These are phyloP conservation scores for Stagonosporopsis tanaceti DNA, from an alignment of 2,329 filamentous ascomycete species.

Conservation along the genomic window DNA sequence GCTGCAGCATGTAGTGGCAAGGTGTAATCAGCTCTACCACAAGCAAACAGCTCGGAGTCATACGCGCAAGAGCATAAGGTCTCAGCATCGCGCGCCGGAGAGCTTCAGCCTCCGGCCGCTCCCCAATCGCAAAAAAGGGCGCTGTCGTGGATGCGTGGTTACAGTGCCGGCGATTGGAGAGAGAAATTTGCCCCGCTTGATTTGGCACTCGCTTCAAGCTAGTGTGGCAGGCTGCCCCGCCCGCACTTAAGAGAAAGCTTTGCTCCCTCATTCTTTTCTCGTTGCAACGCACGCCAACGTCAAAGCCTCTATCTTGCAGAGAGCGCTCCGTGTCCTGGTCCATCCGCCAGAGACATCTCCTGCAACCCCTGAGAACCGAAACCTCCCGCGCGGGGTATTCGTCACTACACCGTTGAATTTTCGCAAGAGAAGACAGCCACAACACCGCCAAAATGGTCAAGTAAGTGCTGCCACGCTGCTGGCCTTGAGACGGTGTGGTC, in stretches of 20 bases:
- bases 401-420: slow-evolving; percentile 46
- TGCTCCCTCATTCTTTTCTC: slow-evolving; percentile 19
- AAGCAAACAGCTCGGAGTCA: neutral
- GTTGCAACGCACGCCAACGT: slow-evolving; percentile 30
- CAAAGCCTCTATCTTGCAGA: slow-evolving; percentile 33
- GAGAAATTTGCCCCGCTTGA: slow-evolving; percentile 18
- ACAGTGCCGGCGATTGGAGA: slow-evolving; percentile 17
- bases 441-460: slow-evolving; percentile 99
- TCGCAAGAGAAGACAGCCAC: slow-evolving; percentile 42
- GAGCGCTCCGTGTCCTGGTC: slow-evolving; percentile 42
- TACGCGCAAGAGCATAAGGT: neutral
- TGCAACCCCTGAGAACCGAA: slow-evolving; percentile 31
- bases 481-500: neutral
- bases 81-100: slow-evolving; percentile 10
- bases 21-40: slow-evolving; percentile 1
- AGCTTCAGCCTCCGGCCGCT: slow-evolving; percentile 10
- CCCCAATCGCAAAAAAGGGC: slow-evolving; percentile 16
- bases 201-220: slow-evolving; percentile 15
- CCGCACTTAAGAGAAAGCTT: slow-evolving; percentile 16
- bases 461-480: slow-evolving; percentile 68
- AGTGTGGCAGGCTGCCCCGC: slow-evolving; percentile 8
- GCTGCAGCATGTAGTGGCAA: slow-evolving; percentile 10
- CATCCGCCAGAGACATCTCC: slow-evolving; percentile 45
- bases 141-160: slow-evolving; percentile 6
- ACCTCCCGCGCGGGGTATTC: slow-evolving; percentile 49